Percentiles rank a stretch among this genome's conserved stretches.
These are phyloP conservation scores for Fusarium sp. DNA, from an alignment of 2,329 filamentous ascomycete genomes.

Conservation along the genomic window DNA sequence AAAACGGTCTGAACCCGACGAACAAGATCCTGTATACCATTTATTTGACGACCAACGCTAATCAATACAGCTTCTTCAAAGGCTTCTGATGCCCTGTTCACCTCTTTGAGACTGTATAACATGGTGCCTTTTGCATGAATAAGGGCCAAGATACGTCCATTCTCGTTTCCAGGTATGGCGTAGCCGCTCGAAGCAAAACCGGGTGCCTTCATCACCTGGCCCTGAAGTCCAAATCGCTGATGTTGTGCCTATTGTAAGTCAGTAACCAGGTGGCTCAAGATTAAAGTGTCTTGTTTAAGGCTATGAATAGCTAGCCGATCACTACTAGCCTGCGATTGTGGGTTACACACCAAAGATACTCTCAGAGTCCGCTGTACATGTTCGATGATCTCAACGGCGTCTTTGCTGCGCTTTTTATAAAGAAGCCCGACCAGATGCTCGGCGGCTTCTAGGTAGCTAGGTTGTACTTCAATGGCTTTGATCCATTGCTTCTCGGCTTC, in stretches of 20 bases:
- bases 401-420: conserved; percentile 81
- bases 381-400: conserved; percentile 88
- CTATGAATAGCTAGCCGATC: conserved; percentile 11
- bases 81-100: conserved; percentile 80
- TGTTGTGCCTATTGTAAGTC: conserved; percentile 39
- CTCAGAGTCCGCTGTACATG: conserved; percentile 80
- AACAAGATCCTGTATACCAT: conserved; percentile 81
- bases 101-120: conserved; percentile 89
- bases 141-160: conserved; percentile 90
- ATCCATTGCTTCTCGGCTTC: conserved; percentile 91
- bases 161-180: conserved; percentile 83
- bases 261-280: conserved; percentile 31
- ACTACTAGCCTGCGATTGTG: conserved; percentile 5
- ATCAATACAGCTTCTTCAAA: conserved; percentile 97
- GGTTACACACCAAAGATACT: conserved; percentile 43
- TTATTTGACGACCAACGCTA: conserved; percentile 75
- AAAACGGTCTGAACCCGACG: conserved; percentile 78
- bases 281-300: conserved; percentile 10
- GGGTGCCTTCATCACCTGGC: conserved; percentile 33
- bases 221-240: conserved; percentile 32
- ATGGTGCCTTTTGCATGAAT: conserved; percentile 99
- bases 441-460: conserved; percentile 91
- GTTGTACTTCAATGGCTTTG: conserved; percentile 81
- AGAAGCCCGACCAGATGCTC: conserved; percentile 92
- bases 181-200: conserved; percentile 68